These are phyloP conservation scores for Ziziphus jujuba DNA, from an alignment of 306 rosid genomes.

Conservation along the genomic window DNA sequence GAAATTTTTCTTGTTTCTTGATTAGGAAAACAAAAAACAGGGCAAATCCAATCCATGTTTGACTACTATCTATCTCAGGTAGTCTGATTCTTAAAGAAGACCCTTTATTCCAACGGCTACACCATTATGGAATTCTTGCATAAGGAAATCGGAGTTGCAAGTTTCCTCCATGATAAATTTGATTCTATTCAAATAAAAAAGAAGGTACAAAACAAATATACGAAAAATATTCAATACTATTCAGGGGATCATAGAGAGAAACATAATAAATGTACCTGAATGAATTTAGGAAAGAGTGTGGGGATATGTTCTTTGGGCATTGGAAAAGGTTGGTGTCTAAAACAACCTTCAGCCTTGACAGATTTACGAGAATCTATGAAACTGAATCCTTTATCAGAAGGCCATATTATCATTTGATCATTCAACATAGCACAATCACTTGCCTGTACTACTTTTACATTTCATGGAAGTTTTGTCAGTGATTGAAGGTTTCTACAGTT, in stretches of 20 bases:
- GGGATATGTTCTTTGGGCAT: too few relatives aligned
- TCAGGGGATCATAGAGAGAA: background rate
- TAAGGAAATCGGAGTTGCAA: too few relatives aligned
- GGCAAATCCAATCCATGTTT: conserved; percentile 12
- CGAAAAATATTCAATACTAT: background rate
- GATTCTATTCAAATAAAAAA: background rate
- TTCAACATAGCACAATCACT: conserved; percentile 12
- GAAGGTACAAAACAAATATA: background rate
- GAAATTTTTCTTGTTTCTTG: background rate
- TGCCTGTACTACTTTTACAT: background rate
- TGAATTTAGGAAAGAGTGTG: background rate
- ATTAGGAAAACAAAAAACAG: background rate
- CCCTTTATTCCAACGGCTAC: background rate
- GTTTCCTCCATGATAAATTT: background rate
- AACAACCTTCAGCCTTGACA: background rate
- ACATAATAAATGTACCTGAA: background rate
- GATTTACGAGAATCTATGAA: conserved; percentile 1
- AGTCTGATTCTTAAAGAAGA: background rate
- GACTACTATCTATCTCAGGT: background rate
- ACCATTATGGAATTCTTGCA: background rate
- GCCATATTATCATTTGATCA: background rate
- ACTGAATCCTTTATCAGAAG: background rate
- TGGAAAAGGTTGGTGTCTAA: background rate
- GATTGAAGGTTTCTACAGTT: conserved; percentile 17
- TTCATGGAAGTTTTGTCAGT: conserved; percentile 18